Conservation (phyloP, 2,329 filamentous ascomycete species). For the Hawksworthiomyces lignivorus region DNA sequence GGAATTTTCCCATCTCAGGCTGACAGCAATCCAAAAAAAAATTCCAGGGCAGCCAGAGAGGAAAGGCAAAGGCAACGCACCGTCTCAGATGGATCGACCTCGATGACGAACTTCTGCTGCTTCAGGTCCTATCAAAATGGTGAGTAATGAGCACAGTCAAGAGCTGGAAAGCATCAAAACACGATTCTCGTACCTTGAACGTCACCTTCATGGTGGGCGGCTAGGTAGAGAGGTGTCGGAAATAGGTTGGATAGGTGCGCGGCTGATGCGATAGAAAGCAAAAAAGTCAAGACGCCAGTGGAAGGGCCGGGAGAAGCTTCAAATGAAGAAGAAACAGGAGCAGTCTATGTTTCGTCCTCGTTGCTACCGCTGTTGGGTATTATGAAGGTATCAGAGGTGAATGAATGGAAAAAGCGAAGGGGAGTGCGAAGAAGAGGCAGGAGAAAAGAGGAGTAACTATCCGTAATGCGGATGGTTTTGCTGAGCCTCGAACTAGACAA, state of each 20-base stretch:
- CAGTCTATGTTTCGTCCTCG: too few relatives aligned
- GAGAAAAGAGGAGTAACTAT: too few relatives aligned
- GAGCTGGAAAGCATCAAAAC: background rate
- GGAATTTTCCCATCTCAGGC: background rate
- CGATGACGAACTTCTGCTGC: slow-evolving; percentile 96
- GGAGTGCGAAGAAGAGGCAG: too few relatives aligned
- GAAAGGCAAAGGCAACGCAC: slow-evolving; percentile 44
- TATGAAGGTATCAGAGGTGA: too few relatives aligned
- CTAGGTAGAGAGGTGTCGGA: slow-evolving; percentile 3
- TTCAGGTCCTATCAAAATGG: slow-evolving; percentile 69
- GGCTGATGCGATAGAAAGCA: too few relatives aligned
- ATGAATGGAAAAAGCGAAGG: too few relatives aligned
- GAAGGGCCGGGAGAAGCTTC: too few relatives aligned
- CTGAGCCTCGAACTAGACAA: too few relatives aligned
- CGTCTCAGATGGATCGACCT: slow-evolving; percentile 85
- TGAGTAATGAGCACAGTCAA: slow-evolving; percentile 9
- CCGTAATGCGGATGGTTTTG: too few relatives aligned
- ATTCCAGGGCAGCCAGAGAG: slow-evolving; percentile 16
- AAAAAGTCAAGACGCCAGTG: background rate
- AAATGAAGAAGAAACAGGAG: too few relatives aligned
- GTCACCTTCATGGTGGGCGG: slow-evolving; percentile 59
- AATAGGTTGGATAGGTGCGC: too few relatives aligned
- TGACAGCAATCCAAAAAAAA: background rate
- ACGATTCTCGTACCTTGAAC: slow-evolving; percentile 47
- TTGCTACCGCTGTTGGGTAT: too few relatives aligned